phyloP scores from a whole-genome alignment of 129 eudicot genomes.

The Chrysanthemum makinoi region DNA sequence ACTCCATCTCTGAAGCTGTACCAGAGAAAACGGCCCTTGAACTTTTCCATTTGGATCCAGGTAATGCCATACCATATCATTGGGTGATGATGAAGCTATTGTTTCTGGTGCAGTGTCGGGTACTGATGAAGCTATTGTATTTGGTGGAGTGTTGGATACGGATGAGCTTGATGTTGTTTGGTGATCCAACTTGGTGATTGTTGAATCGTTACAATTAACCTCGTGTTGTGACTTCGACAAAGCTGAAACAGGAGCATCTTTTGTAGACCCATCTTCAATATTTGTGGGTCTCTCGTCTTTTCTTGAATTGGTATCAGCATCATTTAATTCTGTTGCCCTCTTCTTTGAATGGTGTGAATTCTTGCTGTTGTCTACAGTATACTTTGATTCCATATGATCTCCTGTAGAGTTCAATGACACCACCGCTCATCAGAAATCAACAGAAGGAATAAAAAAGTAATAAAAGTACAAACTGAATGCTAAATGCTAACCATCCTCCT shows the following conservation, averaged over 20 bases:
- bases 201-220: conserved; percentile 27
- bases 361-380: conserved; percentile 28
- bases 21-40: conserved; percentile 87
- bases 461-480: not conserved
- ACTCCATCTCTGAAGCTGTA: conserved; percentile 87
- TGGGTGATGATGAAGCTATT: conserved; percentile 19
- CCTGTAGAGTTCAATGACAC: conserved; percentile 38
- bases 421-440: not conserved
- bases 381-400: conserved; percentile 43
- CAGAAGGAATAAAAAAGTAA: not conserved
- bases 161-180: conserved; percentile 42
- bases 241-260: conserved; percentile 17
- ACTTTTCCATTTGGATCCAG: conserved; percentile 86
- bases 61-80: conserved; percentile 71
- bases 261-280: conserved; percentile 39
- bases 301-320: not conserved
- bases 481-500: conserved; percentile 54
- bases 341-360: conserved; percentile 38
- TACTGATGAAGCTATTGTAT: conserved; percentile 37
- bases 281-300: conserved; percentile 31
- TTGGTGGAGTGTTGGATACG: conserved; percentile 38
- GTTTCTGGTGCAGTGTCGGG: conserved; percentile 24
- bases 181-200: conserved; percentile 30
- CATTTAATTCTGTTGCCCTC: conserved; percentile 27
- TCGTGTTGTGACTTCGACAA: conserved; percentile 28